phyloP scores from a whole-genome alignment of 176 grass and related monocot genomes.

The Elymus sibiricus region DNA sequence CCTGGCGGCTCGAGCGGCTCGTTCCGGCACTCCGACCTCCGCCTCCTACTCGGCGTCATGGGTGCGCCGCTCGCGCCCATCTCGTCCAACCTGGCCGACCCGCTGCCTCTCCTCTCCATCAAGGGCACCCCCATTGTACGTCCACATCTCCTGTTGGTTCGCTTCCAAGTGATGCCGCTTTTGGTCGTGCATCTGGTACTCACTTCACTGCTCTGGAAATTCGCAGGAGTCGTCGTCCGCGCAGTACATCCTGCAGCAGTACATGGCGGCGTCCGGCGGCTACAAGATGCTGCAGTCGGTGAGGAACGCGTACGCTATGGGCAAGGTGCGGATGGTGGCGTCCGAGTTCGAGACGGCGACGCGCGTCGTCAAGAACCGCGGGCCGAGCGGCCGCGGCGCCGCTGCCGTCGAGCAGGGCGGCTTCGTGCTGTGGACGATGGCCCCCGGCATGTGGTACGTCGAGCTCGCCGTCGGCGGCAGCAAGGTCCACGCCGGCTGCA shows the following conservation, averaged over 20 bases:
- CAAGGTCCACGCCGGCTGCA: conserved; percentile 88
- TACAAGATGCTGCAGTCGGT: conserved; percentile 60
- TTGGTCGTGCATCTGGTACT: conserved; percentile 28
- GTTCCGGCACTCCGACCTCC: conserved; percentile 69
- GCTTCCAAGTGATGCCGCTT: conserved; percentile 19
- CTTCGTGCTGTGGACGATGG: conserved; percentile 95
- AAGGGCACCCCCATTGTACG: conserved; percentile 87
- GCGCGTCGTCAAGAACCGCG: conserved; percentile 66
- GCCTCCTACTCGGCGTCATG: conserved; percentile 88
- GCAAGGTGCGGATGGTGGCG: conserved; percentile 86
- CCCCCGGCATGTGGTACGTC: conserved; percentile 92
- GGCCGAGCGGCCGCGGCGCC: conserved; percentile 31
- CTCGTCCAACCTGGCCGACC: conserved; percentile 33
- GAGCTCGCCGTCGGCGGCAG: conserved; percentile 91
- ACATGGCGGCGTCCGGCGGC: conserved; percentile 78
- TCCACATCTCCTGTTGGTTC: not conserved
- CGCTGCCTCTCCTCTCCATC: conserved; percentile 54
- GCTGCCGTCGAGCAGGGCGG: conserved; percentile 67
- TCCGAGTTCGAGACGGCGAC: conserved; percentile 84
- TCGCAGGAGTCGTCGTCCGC: conserved; percentile 76
- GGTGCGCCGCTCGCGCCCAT: conserved; percentile 81
- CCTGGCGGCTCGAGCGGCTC: conserved; percentile 35
- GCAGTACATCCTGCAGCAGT: conserved; percentile 95
- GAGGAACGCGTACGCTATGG: conserved; percentile 81
- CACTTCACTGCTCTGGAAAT: not conserved